phyloP scores from a whole-genome alignment of 2,329 filamentous ascomycete genomes.

The Talaromyces sp. region DNA sequence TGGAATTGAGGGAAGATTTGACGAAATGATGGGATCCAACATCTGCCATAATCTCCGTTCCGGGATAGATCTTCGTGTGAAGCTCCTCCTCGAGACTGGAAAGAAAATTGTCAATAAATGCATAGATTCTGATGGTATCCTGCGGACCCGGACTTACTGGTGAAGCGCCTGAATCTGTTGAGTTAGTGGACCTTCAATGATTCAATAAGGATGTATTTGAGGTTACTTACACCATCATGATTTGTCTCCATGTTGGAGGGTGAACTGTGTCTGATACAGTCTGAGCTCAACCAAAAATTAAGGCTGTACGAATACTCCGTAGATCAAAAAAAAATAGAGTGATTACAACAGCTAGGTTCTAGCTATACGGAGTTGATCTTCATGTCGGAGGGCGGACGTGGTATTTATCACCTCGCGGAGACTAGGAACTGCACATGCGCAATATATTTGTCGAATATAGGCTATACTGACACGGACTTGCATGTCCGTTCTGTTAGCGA shows the following conservation, averaged over 20 bases:
- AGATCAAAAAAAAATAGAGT: not conserved
- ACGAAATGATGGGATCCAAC: conserved; percentile 64
- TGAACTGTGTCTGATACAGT: not conserved
- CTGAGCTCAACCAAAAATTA: not conserved
- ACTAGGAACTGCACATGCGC: not conserved
- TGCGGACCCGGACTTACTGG: not conserved
- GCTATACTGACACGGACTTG: not conserved
- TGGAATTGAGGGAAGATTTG: conserved; percentile 48
- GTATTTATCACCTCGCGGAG: not conserved
- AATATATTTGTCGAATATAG: not conserved
- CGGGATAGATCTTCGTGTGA: conserved; percentile 55
- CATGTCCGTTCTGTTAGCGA: not conserved
- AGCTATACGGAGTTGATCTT: not conserved
- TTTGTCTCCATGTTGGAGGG: not conserved
- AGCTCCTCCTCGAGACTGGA: conserved; percentile 51
- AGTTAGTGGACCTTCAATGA: not conserved
- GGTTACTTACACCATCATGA: not conserved
- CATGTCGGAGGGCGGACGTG: not conserved
- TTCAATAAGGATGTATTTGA: not conserved
- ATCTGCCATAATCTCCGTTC: conserved; percentile 62
- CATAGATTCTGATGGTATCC: conserved; percentile 24
- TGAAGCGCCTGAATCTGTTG: not conserved
- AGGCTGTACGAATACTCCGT: not conserved
- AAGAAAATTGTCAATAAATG: conserved; percentile 29
- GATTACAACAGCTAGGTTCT: not conserved